Base-by-base conservation (phyloP, 2,329 filamentous ascomycete species). In the Chaetomiaceae sp. region DNA sequence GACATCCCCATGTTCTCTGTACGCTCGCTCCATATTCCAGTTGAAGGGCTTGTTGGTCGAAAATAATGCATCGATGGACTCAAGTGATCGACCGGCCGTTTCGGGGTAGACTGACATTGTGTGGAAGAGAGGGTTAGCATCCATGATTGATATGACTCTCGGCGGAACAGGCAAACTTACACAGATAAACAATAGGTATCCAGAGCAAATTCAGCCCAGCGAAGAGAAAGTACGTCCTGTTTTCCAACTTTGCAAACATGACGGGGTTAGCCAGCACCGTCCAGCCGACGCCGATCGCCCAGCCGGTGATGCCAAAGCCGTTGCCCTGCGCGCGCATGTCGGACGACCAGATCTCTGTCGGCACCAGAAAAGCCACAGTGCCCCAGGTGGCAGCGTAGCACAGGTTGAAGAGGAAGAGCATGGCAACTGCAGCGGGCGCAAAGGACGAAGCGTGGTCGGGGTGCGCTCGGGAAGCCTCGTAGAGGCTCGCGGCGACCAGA, bases 301-400 rank as follows among this genome's bases (percentile, higher is more conserved):
- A 81, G 1, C 76, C 75, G 2, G 74, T 73, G 48, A 81, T 77
- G 15, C 72, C 73, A 52, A 80, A 46, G 78, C 74, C 74, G 56
- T 79, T 76, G 7, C 76, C 78, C 56, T 79, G 73, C n/a, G 76
- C 75, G 18, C 77, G 69, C 42, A 79, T 68, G 35, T 75, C 72
- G 14, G 69, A 73, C 1, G 76, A 70, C 62, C 75, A 80, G 47
- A 80, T 77, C 58, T 80, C 76, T 0, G 75, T 77, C 0, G 71
- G 72, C 4, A 74, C 57, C 6, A 75, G 60, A 53, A 73, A 76
- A 2, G 72, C 71, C 3, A 71, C 66, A 1, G 69, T 72, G 29
- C 69, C 68, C 68, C 69, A 73, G 6, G 73, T 74, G 0, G 73
- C 69, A 2, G 72, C 73, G 60, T 74, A 77, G 32, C 68, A 67